Conservation (phyloP, 1,284 basidiomycete species). For the Thelephora terrestris region DNA sequence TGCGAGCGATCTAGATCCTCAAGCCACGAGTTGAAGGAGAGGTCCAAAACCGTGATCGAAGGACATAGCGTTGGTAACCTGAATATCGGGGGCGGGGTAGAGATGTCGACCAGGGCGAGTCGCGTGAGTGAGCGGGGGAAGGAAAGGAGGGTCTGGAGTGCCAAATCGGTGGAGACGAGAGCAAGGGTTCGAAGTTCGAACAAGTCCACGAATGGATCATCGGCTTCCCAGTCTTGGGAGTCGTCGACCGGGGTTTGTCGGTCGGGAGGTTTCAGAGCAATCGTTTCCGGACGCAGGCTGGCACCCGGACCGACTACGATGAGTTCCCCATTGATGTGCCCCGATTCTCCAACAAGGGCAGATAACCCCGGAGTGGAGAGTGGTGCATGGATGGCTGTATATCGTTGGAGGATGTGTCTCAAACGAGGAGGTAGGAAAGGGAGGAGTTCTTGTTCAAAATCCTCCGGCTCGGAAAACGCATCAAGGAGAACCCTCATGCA, state of each 20-base stretch:
- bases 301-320: constrained; percentile 48
- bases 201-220: neutral
- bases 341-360: constrained; percentile 34
- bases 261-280: neutral
- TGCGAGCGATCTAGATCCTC: constrained; percentile 8
- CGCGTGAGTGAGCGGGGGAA: constrained; percentile 50
- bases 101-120: constrained; percentile 42
- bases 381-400: constrained; percentile 45
- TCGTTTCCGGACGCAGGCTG: constrained; percentile 22
- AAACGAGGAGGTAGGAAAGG: constrained; percentile 47
- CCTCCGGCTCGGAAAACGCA: constrained; percentile 13
- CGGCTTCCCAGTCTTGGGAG: constrained; percentile 15
- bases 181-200: constrained; percentile 19
- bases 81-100: constrained; percentile 35
- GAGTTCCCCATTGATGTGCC: constrained; percentile 50
- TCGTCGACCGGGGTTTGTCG: neutral
- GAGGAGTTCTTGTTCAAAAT: constrained; percentile 31
- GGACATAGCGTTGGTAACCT: constrained; percentile 52
- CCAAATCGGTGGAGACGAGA: constrained; percentile 24
- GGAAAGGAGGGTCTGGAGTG: constrained; percentile 28
- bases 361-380: constrained; percentile 37
- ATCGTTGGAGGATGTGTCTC: constrained; percentile 42
- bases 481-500: constrained; percentile 29
- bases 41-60: constrained; percentile 47
- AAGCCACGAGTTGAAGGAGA: constrained; percentile 62